Conservation (phyloP, 2,329 filamentous ascomycete species). For the Albophoma yamanashiensis region DNA sequence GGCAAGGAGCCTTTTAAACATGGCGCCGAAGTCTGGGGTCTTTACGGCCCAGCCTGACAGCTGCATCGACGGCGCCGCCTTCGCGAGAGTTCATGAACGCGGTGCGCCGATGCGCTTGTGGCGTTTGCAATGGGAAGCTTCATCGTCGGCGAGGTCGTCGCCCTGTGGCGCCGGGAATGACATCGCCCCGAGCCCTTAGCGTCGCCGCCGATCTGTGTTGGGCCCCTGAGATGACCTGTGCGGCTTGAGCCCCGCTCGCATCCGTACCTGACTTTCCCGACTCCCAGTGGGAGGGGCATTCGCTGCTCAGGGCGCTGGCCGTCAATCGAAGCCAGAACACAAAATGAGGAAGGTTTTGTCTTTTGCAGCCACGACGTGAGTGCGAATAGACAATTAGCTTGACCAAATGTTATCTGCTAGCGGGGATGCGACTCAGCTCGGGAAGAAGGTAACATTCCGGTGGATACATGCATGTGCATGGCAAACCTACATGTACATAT, state of each 20-base stretch:
- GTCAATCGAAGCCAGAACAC: too few relatives aligned
- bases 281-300: neutral
- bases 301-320: neutral
- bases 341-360: too few relatives aligned
- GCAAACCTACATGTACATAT: too few relatives aligned
- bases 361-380: too few relatives aligned
- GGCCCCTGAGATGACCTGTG: neutral
- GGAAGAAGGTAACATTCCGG: too few relatives aligned
- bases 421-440: too few relatives aligned
- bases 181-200: neutral
- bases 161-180: neutral
- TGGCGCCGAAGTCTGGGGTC: neutral
- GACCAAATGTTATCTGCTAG: too few relatives aligned
- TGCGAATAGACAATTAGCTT: too few relatives aligned
- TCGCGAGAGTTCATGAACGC: neutral
- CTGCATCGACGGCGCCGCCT: neutral
- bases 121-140: neutral
- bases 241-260: neutral
- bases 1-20: neutral
- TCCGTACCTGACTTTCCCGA: neutral
- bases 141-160: neutral
- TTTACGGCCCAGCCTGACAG: neutral
- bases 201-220: neutral
- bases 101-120: neutral
- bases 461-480: too few relatives aligned